phyloP scores from a whole-genome alignment of 225 moss, liverwort and hornwort genomes.

The Pseudoscleropodium purum region DNA sequence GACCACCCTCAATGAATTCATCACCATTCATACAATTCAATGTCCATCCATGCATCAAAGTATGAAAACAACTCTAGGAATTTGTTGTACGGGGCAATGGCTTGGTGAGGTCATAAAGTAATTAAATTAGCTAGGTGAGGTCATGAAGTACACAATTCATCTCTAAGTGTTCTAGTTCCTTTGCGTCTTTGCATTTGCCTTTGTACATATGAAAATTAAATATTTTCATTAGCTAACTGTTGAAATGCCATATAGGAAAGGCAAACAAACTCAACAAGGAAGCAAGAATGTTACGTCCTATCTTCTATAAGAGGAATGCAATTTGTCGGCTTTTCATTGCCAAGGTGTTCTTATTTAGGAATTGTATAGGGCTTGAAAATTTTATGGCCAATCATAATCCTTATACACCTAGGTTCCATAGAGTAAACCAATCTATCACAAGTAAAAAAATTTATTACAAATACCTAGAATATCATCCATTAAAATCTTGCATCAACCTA shows the following conservation, averaged over 20 bases:
- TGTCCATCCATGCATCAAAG: neutral
- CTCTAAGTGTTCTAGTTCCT: neutral
- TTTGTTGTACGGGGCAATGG: neutral
- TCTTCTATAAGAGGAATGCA: neutral
- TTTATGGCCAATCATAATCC: neutral
- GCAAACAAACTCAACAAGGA: rapidly evolving
- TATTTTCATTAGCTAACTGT: neutral
- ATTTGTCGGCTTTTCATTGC: rapidly evolving
- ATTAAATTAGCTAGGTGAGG: neutral
- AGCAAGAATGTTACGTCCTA: neutral
- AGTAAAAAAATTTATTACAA: neutral
- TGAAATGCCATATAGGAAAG: neutral
- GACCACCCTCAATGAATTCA: neutral
- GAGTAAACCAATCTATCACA: neutral
- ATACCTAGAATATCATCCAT: neutral
- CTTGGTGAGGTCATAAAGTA: neutral
- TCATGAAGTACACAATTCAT: neutral
- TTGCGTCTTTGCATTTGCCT: neutral
- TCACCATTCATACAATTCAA: neutral
- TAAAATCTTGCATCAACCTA: neutral
- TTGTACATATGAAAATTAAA: neutral
- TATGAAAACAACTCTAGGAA: neutral
- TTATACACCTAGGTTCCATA: rapidly evolving
- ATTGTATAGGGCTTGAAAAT: neutral
- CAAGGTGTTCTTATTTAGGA: neutral